These are phyloP conservation scores for Sarocladium brachiariae DNA, from an alignment of 2,329 filamentous ascomycete genomes.

Conservation along the genomic window DNA sequence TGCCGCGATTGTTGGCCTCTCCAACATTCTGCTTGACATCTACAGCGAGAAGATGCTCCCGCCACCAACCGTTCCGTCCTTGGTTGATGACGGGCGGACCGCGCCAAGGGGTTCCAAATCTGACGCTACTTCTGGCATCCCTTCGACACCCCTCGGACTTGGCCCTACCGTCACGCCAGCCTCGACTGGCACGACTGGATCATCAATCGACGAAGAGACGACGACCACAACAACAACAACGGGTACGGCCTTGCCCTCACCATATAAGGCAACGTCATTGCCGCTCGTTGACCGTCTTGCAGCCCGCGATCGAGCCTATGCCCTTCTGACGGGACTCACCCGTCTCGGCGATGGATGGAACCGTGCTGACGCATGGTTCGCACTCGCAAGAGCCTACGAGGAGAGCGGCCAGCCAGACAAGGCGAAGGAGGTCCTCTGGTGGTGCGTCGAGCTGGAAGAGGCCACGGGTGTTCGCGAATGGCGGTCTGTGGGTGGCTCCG, in stretches of 20 bases:
- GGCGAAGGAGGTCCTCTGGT: conserved; percentile 91
- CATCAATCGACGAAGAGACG: conserved; percentile 11
- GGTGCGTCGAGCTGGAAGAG: conserved; percentile 94
- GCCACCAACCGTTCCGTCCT: conserved; percentile 42
- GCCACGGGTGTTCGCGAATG: conserved; percentile 71
- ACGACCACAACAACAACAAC: conserved; percentile 11
- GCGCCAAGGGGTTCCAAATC: conserved; percentile 20
- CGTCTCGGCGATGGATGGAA: conserved; percentile 88
- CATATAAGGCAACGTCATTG: conserved; percentile 53
- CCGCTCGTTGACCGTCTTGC: conserved; percentile 77
- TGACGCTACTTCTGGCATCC: conserved; percentile 32
- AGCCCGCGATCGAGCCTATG: conserved; percentile 81
- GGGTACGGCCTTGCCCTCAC: conserved; percentile 45
- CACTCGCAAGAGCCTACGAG: conserved; percentile 80
- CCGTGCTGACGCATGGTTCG: conserved; percentile 86
- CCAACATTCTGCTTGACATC: conserved; percentile 79
- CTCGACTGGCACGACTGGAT: background rate
- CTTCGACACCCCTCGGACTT: conserved; percentile 18
- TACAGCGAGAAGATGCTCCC: conserved; percentile 65
- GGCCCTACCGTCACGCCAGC: conserved; percentile 15
- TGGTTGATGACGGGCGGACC: conserved; percentile 20
- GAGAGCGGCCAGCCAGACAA: conserved; percentile 78
- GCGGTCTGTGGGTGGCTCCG: conserved; percentile 56
- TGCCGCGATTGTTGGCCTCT: conserved; percentile 71
- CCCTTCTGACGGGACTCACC: conserved; percentile 73